These are phyloP conservation scores for Capronia coronata DNA, from an alignment of 2,329 filamentous ascomycete genomes.

Conservation along the genomic window DNA sequence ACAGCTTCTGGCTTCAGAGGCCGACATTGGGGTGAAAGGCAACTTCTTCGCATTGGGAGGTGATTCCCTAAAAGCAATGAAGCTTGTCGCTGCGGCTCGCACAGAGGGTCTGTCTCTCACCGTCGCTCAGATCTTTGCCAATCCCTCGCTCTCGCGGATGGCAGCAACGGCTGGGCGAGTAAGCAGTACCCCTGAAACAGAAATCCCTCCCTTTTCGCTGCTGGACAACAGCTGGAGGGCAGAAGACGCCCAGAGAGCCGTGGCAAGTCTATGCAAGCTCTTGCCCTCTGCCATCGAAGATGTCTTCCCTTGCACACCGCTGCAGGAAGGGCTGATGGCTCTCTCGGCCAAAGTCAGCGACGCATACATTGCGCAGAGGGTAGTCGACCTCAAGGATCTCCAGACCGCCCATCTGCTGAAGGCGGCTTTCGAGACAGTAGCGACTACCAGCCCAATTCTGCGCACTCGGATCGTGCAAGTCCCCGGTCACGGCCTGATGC, in stretches of 20 bases:
- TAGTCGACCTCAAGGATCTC: conserved; percentile 37
- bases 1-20: conserved; percentile 30
- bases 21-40: conserved; percentile 33
- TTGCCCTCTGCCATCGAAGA: conserved; percentile 32
- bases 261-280: conserved; percentile 1
- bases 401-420: conserved; percentile 41
- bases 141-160: conserved; percentile 41
- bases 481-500: conserved; percentile 34
- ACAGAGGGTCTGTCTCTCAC: conserved; percentile 23
- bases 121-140: conserved; percentile 31
- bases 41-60: conserved; percentile 33
- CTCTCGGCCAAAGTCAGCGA: conserved; percentile 30
- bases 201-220: conserved; percentile 12
- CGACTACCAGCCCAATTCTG: conserved; percentile 43
- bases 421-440: conserved; percentile 41
- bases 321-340: conserved; percentile 30
- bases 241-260: conserved; percentile 1
- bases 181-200: neutral
- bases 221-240: conserved; percentile 12
- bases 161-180: conserved; percentile 26
- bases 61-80: conserved; percentile 32
- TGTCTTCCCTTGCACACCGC: conserved; percentile 38
- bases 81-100: conserved; percentile 28
- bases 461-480: conserved; percentile 44
- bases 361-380: conserved; percentile 43